Base-by-base conservation (phyloP, 2,329 filamentous ascomycete species). In the Phyllosticta citrichinensis region DNA sequence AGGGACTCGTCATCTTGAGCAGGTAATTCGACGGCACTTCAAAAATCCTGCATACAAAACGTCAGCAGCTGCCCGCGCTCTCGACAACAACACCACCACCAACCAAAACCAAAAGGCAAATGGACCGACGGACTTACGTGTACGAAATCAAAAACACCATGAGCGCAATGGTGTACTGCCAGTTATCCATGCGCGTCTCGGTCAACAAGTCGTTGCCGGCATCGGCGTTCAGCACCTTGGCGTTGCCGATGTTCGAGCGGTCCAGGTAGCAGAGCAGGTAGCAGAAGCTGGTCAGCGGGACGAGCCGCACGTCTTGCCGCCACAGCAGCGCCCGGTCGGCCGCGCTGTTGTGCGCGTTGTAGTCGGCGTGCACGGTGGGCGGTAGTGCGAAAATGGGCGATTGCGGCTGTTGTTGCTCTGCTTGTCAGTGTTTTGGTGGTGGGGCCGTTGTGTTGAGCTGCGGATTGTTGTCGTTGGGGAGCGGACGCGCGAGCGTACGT, bases 261-360 rank as follows among this genome's bases (percentile, higher is more conserved):
- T 88, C 86, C 24, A 88, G 79, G 69, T 86, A 88, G 71, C 83
- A 86, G 22, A 88, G 78, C 54, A 88, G 77, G 70, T 87, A 89
- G 57, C 88, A 86, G 58, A 71, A 75, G 6, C 83, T 82, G n/a
- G 79, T 82, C 14, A 88, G 73, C 1, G 86, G 85, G 14, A 88
- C 75, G 61, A 88, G 86, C 60, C 81, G 79, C 19, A 82, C 62
- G 69, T 88, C 86, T 66, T 87, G 84, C 12, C 60, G 60, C 54
- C 56, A 55, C 17, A 62, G 52, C 27, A 62, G 53, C 10, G 59
- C 60, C 17, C 59, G 62, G 52, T 53, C 56, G 24, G 59, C 62
- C 1, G 33, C 52, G 3, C 56, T 50, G 19, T 62, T 52, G 60
- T 57, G 55, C 47, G 55, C 40, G 52, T 60, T 60, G 58, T 60